Evolutionary conservation across 2,329 filamentous ascomycete species (phyloP).

Genomic region (Pseudopyricularia javanii): DNA sequence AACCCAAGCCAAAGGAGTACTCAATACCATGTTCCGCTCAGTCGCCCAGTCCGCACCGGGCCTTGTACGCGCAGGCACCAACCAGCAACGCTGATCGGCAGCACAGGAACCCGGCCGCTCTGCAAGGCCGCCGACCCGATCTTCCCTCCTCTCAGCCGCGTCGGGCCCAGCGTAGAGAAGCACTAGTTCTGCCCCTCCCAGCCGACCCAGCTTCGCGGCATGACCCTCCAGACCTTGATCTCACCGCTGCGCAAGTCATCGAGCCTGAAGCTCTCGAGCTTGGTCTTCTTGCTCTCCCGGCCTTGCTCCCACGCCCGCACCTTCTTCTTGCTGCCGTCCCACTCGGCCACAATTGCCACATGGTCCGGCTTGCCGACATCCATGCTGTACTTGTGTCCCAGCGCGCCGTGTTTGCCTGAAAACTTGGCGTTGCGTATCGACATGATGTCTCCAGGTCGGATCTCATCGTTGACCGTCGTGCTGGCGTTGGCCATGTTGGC

Average conservation of each 20-base stretch:
- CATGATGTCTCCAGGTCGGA: conserved; percentile 81
- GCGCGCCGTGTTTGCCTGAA: conserved; percentile 85
- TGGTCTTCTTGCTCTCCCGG: conserved; percentile 83
- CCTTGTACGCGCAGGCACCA: background rate
- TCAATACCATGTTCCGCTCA: too few relatives aligned
- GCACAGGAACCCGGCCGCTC: background rate
- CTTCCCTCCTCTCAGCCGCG: background rate
- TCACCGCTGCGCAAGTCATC: conserved; percentile 87
- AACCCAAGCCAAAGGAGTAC: too few relatives aligned
- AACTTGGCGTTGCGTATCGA: conserved; percentile 88
- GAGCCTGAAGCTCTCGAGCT: conserved; percentile 86
- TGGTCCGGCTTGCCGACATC: conserved; percentile 87
- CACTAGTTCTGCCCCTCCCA: conserved; percentile 57
- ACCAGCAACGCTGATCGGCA: background rate
- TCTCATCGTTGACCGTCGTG: conserved; percentile 82
- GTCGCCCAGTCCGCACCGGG: background rate
- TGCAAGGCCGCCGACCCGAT: background rate
- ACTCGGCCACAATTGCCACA: conserved; percentile 84
- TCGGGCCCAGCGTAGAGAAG: background rate
- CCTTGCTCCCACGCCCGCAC: conserved; percentile 92
- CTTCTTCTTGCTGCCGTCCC: conserved; percentile 98
- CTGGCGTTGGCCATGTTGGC: conserved; percentile 90
- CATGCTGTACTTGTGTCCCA: conserved; percentile 85
- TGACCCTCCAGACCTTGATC: conserved; percentile 94
- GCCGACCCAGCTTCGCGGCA: conserved; percentile 83